These are phyloP conservation scores for Tetrapisispora arboricola DNA, from an alignment of 805 yeast genomes.

Conservation along the genomic window DNA sequence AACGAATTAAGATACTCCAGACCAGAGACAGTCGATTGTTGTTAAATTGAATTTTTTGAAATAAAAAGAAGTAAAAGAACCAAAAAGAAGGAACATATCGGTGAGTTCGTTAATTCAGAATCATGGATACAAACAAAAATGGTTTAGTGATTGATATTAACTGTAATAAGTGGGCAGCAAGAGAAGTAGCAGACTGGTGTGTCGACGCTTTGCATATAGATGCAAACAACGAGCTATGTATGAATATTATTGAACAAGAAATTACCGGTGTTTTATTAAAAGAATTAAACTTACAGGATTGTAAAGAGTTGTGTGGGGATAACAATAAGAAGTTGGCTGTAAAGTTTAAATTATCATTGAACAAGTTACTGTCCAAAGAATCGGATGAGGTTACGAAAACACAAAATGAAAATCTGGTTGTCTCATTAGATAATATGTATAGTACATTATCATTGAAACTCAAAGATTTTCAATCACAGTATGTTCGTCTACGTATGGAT, in stretches of 20 bases:
- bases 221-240: conserved; percentile 9
- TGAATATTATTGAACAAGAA: conserved; percentile 13
- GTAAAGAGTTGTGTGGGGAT: conserved; percentile 59
- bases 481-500: conserved; percentile 21
- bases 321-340: conserved; percentile 45
- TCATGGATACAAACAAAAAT: too few relatives aligned
- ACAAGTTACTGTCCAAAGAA: conserved; percentile 35
- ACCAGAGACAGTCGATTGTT: too few relatives aligned
- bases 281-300: conserved; percentile 56
- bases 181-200: conserved; percentile 23
- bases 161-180: conserved; percentile 15
- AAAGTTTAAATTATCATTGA: conserved; percentile 47
- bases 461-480: conserved; percentile 26
- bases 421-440: conserved; percentile 20
- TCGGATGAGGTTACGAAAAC: conserved; percentile 7
- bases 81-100: too few relatives aligned
- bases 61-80: too few relatives aligned
- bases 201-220: conserved; percentile 9
- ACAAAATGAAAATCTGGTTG: conserved; percentile 28
- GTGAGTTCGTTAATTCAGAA: too few relatives aligned
- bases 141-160: conserved; percentile 1
- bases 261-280: conserved; percentile 55
- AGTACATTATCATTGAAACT: conserved; percentile 18
- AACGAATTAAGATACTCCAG: too few relatives aligned
- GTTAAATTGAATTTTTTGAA: too few relatives aligned